These are phyloP conservation scores for Syncephalastrum contaminatum DNA, from an alignment of 371 early-diverging fungal genomes.

Conservation along the genomic window DNA sequence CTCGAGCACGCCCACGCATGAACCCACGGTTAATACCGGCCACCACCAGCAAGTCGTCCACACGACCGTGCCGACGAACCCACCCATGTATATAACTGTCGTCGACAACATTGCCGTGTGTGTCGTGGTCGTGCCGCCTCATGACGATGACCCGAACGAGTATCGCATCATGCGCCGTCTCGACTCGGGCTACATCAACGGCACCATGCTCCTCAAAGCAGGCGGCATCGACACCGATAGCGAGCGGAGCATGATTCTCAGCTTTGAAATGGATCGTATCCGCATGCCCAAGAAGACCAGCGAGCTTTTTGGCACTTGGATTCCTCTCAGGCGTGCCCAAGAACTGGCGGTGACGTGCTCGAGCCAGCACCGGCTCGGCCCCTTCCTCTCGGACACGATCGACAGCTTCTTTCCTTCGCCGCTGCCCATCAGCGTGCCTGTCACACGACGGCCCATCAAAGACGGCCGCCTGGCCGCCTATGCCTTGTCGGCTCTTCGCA, in stretches of 20 bases:
- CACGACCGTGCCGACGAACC: conserved; percentile 27
- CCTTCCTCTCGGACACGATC: conserved; percentile 76
- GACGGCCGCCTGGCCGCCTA: conserved; percentile 31
- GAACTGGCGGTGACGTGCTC: conserved; percentile 84
- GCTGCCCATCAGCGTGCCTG: conserved; percentile 52
- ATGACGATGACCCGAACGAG: conserved; percentile 36
- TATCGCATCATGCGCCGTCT: conserved; percentile 73
- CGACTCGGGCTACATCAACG: conserved; percentile 84
- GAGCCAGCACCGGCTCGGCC: conserved; percentile 72
- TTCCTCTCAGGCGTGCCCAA: conserved; percentile 83
- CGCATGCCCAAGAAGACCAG: conserved; percentile 74
- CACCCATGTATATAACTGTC: conserved; percentile 71
- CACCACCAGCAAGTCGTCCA: conserved; percentile 19
- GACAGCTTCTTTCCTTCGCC: conserved; percentile 74
- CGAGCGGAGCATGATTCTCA: conserved; percentile 84
- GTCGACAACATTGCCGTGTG: conserved; percentile 75
- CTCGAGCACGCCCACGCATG: background rate
- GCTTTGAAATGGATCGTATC: conserved; percentile 80
- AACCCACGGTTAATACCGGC: conserved; percentile 9
- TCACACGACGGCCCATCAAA: conserved; percentile 21
- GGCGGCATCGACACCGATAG: conserved; percentile 87
- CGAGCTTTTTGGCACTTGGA: conserved; percentile 86
- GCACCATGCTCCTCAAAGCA: conserved; percentile 77
- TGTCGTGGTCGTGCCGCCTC: conserved; percentile 62
- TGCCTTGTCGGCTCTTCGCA: conserved; percentile 33